Base-by-base conservation (phyloP, 2,329 filamentous ascomycete genomes). In the Niveomyces coronatus region DNA sequence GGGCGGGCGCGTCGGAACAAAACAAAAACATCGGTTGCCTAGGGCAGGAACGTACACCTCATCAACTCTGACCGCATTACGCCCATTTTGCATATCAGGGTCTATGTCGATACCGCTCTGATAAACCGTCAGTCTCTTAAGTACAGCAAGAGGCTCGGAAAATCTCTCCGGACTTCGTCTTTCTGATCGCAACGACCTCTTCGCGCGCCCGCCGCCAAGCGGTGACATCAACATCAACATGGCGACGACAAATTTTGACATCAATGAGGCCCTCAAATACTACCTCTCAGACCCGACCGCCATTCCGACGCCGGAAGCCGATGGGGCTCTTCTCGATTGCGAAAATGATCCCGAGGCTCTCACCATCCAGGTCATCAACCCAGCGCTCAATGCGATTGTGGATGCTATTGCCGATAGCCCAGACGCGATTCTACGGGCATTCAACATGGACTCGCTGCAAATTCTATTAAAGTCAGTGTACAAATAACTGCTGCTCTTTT, bases 181-280 rank as follows among this genome's bases (percentile, higher is more conserved):
- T n/a, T 15, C 30, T 29, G 36, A 39, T 18, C n/a, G 29, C 27
- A 31, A 40, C 33, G 32, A 42, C 38, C 26, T 35, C 14, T 23
- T 24, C 47, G 49, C 39, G 40, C 34, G 42, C 41, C 32, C 50
- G 45, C 28, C 18, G 22, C 35, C 47, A 49, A 44, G 45, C 39
- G 44, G 44, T 37, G 34, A 39, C 37, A 41, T 22, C 42, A 48
- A 49, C 53, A 54, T 49, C 59, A 52, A 60, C 57, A 82, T 82
- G 79, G 82, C 70, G 54, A 83, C 83, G 67, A 74, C 87, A 57
- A 74, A 81, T 54, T 98, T 98, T 65, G 85, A 96, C 61, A 85
- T 98, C 62, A 94, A 95, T 60, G 83, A 94, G 67, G 86, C 87
- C 48, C 82, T 96, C 61, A 95, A 94, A 70, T 76, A 85, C 58